Percentiles rank a stretch among this genome's conserved stretches.
Evolutionary conservation across 148 eudicot species (phyloP).

Genomic region (Pouteria glomerata): DNA sequence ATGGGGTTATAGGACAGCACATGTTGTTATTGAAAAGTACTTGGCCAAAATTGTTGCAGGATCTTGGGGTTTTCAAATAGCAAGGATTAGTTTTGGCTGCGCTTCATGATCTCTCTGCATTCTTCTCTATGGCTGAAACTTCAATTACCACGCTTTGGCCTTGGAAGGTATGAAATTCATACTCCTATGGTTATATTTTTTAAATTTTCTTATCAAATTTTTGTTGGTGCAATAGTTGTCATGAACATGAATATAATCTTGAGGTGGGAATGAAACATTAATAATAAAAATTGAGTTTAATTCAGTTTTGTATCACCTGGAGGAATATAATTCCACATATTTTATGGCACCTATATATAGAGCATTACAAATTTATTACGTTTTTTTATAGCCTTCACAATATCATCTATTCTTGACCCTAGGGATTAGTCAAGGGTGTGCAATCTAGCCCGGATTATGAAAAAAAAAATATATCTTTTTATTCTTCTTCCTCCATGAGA

Average conservation of each 20-base stretch:
- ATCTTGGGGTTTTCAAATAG: conserved; percentile 62
- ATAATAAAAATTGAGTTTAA: neutral
- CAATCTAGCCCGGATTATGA: no score
- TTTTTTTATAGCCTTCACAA: no score
- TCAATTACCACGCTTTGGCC: conserved; percentile 98
- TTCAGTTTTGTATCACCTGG: neutral
- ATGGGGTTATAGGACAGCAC: conserved; percentile 44
- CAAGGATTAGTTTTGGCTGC: conserved; percentile 82
- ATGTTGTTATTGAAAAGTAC: conserved; percentile 40
- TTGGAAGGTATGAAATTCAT: conserved; percentile 63
- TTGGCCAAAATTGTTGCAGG: conserved; percentile 81
- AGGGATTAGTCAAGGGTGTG: no score
- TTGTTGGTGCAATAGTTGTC: neutral
- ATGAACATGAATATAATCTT: neutral
- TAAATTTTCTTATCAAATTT: neutral
- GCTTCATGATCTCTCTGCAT: conserved; percentile 79
- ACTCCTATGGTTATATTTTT: neutral
- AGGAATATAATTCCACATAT: neutral
- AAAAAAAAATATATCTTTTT: no score
- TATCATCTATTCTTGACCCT: no score
- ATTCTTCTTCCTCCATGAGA: no score
- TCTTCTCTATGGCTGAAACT: conserved; percentile 98
- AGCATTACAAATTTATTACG: no score
- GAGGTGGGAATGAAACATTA: neutral
- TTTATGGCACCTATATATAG: no score